Evolutionary conservation across 148 eudicot species (phyloP), one percentile per base, ranked within the genome.

Genomic region (Limonium bicolor): DNA sequence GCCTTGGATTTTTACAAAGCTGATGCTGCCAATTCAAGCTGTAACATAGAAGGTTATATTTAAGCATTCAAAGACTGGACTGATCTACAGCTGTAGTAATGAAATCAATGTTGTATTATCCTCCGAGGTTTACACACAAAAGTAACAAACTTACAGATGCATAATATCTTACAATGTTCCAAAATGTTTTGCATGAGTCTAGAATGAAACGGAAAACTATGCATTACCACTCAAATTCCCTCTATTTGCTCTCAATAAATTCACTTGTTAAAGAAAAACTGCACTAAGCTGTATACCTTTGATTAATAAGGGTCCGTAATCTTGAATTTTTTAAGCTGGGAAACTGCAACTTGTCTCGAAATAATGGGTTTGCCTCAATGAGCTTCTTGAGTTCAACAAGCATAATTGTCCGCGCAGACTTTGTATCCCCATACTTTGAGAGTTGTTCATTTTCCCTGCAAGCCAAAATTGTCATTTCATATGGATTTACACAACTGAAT

Each of bases 1-100:
- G 69, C 63, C 74, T 66, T 28, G 80, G 95, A 42, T 74, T 72
- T 53, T 76, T 71, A 51, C 95, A 85, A 22, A 74, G 77, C 44
- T 80, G 71, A 59, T 85, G 95, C 70, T 85, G 92, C 95, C 92
- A 85, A 56, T 85, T 85, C 56, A 85, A 71, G 69, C 95, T 85
- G 86, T 61, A 60, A 42, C 5, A 5, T 35, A 5, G 15, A 52
- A 20, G 27, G 32, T 5, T 2, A 29, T 18, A 16, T 27, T 7
- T 27, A 20, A 10, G 10, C 51, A 43, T 23, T 43, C 29, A 18
- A 25, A 12, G 19, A 23, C n/a, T n/a, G n/a, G n/a, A n/a, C n/a
- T n/a, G n/a, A n/a, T n/a, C n/a, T n/a, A n/a, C n/a, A n/a, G n/a
- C n/a, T n/a, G n/a, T n/a, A n/a, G n/a, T 32, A 2, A 32, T 1